phyloP scores from a whole-genome alignment of 106 monocot genomes.

The Agapanthus africanus region DNA sequence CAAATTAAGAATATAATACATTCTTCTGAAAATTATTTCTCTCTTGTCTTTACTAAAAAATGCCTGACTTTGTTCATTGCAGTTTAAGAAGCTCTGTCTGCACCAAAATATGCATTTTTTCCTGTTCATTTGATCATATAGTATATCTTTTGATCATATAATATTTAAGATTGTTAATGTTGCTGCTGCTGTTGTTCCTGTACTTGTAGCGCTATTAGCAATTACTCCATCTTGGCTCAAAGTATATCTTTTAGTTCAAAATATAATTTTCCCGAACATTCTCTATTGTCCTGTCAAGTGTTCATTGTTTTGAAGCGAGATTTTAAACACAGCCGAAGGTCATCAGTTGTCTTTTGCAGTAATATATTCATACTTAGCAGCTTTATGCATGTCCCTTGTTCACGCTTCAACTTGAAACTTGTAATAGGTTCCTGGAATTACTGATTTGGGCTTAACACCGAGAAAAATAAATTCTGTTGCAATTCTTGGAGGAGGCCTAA shows the following conservation, averaged over 20 bases:
- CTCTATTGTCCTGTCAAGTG: background rate
- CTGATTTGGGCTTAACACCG: constrained; percentile 65
- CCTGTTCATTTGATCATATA: background rate
- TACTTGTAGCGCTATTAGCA: too few relatives aligned
- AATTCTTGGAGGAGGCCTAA: constrained; percentile 93
- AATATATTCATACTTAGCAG: background rate
- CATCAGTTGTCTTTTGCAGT: background rate
- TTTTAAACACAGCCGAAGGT: background rate
- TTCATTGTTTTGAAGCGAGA: background rate
- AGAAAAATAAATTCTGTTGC: constrained; percentile 74
- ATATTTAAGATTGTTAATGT: background rate
- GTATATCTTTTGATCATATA: background rate
- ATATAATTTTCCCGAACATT: background rate
- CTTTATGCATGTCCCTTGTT: background rate
- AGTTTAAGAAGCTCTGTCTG: background rate
- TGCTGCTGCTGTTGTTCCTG: background rate
- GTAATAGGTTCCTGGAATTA: constrained; percentile 75
- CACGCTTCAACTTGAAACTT: too few relatives aligned
- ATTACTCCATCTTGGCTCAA: background rate
- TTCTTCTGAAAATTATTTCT: too few relatives aligned
- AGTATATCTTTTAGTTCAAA: background rate
- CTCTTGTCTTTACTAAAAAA: background rate
- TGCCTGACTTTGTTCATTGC: background rate
- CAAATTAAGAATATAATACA: too few relatives aligned
- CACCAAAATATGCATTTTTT: background rate